Evolutionary conservation across 2,329 filamentous ascomycete species (phyloP), one percentile per base, ranked within the genome.

Genomic region (Exutisphaerella laricina): DNA sequence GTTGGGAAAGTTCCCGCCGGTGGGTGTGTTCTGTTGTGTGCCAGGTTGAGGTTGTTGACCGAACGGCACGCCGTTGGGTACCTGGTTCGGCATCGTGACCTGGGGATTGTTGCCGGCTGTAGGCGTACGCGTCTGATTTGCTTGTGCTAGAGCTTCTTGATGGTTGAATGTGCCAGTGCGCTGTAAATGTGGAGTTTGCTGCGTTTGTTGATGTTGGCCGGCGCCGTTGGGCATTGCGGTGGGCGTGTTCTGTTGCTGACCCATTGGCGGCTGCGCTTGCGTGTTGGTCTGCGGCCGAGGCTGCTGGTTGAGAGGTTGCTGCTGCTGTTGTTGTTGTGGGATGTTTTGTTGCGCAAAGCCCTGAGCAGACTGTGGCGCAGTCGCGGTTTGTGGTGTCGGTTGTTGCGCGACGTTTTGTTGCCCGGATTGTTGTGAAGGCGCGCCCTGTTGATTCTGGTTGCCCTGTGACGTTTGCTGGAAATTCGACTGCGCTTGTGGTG

Each of bases 131-230:
- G 39, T 12, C 22, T 41, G 40, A 56, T 48, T 43, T 21, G 69
- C 69, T 30, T 64, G 64, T 42, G 58, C 61, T 45, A 72, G 64
- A 2, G 70, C 70, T 28, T 66, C 67, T 50, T 67, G 63, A 50
- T 72, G 70, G 14, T 66, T 65, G 34, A 72, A 64, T 10, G 57
- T 36, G n/a, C n/a, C n/a, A n/a, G n/a, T n/a, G n/a, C n/a, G n/a
- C n/a, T n/a, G n/a, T n/a, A n/a, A n/a, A 37, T 60, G 59, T 17
- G 58, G 59, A n/a, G 51, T 53, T 18, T 56, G 51, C 10, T 43
- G 53, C 23, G 46, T 46, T 23, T 49, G 50, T 31, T 51, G 53
- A 21, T 49, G 50, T 31, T 51, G 54, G 13, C 32, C 33, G 26
- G 48, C 47, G 26, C 36, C 53, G 43, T 46, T 46, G 18, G 48